A percentile compares a stretch with the other conserved stretches of the same genome.
Evolutionary conservation across 768 basidiomycete genomes (phyloP).

Genomic region (Phanerodontia chrysosporium): DNA sequence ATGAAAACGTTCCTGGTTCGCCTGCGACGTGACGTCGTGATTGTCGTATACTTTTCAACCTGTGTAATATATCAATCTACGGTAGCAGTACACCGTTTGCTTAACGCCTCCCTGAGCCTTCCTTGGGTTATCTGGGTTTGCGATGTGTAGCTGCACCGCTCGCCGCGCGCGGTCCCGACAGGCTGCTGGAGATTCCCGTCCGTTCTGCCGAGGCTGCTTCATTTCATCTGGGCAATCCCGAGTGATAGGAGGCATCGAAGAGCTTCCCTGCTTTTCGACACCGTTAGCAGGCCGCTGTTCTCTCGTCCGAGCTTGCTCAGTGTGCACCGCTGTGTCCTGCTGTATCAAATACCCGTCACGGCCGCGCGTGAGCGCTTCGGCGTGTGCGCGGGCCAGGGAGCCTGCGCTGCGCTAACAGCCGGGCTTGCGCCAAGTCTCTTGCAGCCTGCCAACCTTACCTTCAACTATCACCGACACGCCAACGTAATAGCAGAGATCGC

Average conservation of each 20-base stretch:
- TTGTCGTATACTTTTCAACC: neutral
- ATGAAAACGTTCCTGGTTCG: conserved; percentile 37
- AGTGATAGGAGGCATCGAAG: neutral
- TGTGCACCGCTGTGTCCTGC: neutral
- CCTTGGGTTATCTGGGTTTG: neutral
- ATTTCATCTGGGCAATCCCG: neutral
- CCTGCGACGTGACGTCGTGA: conserved; percentile 13
- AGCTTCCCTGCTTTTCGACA: neutral
- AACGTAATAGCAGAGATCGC: neutral
- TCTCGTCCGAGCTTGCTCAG: neutral
- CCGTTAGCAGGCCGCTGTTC: neutral
- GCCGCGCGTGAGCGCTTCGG: neutral
- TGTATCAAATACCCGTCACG: neutral
- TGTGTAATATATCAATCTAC: neutral
- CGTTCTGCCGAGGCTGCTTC: neutral
- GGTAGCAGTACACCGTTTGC: neutral
- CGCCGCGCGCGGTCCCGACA: neutral
- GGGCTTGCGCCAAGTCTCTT: neutral
- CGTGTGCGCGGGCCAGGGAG: neutral
- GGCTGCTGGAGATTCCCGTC: neutral
- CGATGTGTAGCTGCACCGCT: neutral
- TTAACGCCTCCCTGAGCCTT: neutral
- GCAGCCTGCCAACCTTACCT: no score
- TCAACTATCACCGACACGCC: neutral
- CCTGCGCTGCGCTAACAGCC: neutral